A percentile compares a stretch with the other conserved stretches of the same genome.
phyloP scores from a whole-genome alignment of 2,329 filamentous ascomycete genomes.

The Cylindrodendrum hubeiense region DNA sequence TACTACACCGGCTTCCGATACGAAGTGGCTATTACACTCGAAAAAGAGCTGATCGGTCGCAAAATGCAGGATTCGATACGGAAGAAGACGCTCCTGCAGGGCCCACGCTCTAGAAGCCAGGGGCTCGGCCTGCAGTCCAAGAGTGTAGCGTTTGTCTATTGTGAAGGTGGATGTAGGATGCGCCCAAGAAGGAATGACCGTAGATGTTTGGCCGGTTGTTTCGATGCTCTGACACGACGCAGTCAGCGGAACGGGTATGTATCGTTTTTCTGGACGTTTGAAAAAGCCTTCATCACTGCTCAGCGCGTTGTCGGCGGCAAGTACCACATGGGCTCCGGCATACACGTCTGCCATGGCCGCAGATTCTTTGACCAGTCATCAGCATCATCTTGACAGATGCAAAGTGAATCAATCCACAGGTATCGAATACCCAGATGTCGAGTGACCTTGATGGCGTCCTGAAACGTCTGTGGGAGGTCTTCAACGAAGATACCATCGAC shows the following conservation, averaged over 20 bases:
- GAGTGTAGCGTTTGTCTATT: background rate
- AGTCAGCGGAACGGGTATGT: background rate
- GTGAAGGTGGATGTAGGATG: background rate
- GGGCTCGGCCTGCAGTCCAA: constrained; percentile 1
- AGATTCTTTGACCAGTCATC: constrained; percentile 24
- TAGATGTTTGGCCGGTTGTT: background rate
- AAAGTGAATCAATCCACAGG: constrained; percentile 29
- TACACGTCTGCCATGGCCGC: constrained; percentile 27
- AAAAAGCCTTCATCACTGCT: background rate
- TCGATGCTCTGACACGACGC: background rate
- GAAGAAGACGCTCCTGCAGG: constrained; percentile 24
- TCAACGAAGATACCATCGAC: background rate
- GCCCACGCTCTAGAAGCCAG: constrained; percentile 24
- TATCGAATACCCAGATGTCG: constrained; percentile 11
- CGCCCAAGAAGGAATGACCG: background rate
- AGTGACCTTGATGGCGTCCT: constrained; percentile 27
- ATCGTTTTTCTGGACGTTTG: background rate
- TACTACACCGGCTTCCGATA: constrained; percentile 22
- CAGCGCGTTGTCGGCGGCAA: constrained; percentile 10
- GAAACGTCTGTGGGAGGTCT: constrained; percentile 8
- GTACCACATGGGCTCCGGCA: constrained; percentile 14
- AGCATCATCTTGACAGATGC: constrained; percentile 25
- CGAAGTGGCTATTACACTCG: constrained; percentile 23
- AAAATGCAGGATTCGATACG: constrained; percentile 18
- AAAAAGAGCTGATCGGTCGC: constrained; percentile 20